Evolutionary conservation across 192 early-diverging fungal genomes (phyloP).

Genomic region (Rhizoclosmatium globosum): DNA sequence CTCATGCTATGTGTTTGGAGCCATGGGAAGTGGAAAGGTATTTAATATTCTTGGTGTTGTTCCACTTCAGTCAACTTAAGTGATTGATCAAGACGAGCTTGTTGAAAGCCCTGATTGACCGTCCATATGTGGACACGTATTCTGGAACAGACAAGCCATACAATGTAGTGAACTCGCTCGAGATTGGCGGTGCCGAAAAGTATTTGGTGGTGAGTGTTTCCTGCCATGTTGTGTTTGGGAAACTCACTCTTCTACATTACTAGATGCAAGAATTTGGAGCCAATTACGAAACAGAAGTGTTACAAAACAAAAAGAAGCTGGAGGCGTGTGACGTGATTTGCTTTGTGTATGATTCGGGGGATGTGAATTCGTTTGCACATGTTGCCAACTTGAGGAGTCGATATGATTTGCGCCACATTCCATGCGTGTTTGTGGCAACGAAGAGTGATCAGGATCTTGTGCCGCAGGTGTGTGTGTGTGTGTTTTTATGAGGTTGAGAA

Average conservation of each 20-base stretch:
- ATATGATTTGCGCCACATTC: constrained; percentile 84
- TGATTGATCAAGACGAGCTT: constrained; percentile 70
- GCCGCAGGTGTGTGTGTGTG: constrained; percentile 63
- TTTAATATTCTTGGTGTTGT: not conserved
- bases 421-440: constrained; percentile 92
- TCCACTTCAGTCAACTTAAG: not conserved
- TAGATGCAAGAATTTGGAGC: constrained; percentile 94
- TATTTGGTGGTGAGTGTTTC: constrained; percentile 83
- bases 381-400: constrained; percentile 84
- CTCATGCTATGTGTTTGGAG: constrained; percentile 94
- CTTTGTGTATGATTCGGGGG: constrained; percentile 95
- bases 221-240: not conserved
- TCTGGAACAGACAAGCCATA: constrained; percentile 77
- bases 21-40: constrained; percentile 91
- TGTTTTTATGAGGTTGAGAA: not conserved
- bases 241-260: not conserved
- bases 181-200: constrained; percentile 92
- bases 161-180: constrained; percentile 92
- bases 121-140: constrained; percentile 80
- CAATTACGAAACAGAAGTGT: constrained; percentile 84
- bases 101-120: constrained; percentile 85
- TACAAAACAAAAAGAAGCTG: constrained; percentile 86
- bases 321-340: constrained; percentile 91
- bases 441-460: constrained; percentile 94
- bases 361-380: constrained; percentile 94